Evolutionary conservation across 2,329 filamentous ascomycete species (phyloP).

Genomic region (Coniochaeta ligniaria): DNA sequence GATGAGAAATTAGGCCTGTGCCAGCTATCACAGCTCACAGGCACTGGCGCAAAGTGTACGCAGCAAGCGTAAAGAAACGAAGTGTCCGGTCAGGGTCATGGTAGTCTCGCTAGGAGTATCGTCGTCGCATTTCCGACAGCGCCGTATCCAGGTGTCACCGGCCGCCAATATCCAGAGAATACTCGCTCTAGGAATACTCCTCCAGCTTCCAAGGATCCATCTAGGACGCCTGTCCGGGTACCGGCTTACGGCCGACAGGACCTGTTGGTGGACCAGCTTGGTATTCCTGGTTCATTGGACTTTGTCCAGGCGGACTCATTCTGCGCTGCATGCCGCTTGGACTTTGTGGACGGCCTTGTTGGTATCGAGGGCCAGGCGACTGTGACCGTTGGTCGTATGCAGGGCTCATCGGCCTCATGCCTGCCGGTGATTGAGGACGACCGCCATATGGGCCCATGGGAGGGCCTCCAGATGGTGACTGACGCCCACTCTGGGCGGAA

Average conservation of each 20-base stretch:
- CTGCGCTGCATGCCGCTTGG: slow-evolving; percentile 32
- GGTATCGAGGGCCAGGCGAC: slow-evolving; percentile 35
- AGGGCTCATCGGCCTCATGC: slow-evolving; percentile 23
- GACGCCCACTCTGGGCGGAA: slow-evolving; percentile 27
- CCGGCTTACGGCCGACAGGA: slow-evolving; percentile 45
- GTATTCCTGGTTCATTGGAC: slow-evolving; percentile 34
- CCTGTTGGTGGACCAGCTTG: slow-evolving; percentile 26
- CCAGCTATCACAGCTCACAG: neutral
- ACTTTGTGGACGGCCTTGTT: slow-evolving; percentile 29
- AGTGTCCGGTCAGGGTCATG: neutral
- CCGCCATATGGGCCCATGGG: slow-evolving; percentile 16
- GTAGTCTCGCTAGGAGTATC: neutral
- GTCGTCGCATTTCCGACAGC: neutral
- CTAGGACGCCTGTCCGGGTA: slow-evolving; percentile 47
- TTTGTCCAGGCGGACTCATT: slow-evolving; percentile 35
- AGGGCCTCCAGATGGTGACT: slow-evolving; percentile 32
- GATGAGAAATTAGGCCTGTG: neutral
- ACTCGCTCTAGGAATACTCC: neutral
- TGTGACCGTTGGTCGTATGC: slow-evolving; percentile 29
- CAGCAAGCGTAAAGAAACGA: neutral
- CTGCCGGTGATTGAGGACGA: slow-evolving; percentile 27
- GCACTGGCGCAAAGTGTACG: neutral
- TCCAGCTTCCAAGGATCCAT: neutral
- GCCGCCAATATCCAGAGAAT: neutral
- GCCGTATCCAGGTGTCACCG: neutral